These are phyloP conservation scores for Oxytropis ochrocephala DNA, from an alignment of 306 rosid species.

Conservation along the genomic window DNA sequence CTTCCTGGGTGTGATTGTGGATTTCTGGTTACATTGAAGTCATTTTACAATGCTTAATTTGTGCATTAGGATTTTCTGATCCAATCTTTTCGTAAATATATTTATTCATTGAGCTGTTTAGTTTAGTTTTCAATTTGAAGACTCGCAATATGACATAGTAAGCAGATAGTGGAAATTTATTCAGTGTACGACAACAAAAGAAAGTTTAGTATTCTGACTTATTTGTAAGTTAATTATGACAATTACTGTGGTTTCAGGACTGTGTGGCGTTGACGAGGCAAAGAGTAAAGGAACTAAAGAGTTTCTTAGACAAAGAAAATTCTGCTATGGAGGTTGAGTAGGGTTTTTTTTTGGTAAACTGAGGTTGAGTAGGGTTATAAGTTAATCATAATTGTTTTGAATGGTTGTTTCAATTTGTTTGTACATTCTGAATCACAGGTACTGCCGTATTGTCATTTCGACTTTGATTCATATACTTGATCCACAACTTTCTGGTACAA, in stretches of 20 bases:
- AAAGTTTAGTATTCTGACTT: background rate
- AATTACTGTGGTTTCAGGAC: slow-evolving; percentile 53
- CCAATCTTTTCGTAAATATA: background rate
- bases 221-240: background rate
- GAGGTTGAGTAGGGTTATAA: slow-evolving; percentile 48
- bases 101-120: background rate
- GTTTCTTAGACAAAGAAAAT: slow-evolving; percentile 50
- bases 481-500: background rate
- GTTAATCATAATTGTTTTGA: background rate
- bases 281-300: slow-evolving; percentile 64
- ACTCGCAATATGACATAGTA: background rate
- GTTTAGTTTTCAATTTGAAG: background rate
- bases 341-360: too few species aligned
- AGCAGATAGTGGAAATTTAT: background rate
- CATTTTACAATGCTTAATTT: background rate
- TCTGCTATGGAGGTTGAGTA: slow-evolving; percentile 65
- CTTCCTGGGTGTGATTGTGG: background rate
- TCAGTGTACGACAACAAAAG: background rate
- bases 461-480: background rate
- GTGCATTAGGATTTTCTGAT: background rate
- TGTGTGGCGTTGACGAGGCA: slow-evolving; percentile 72
- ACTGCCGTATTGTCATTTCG: background rate
- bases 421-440: slow-evolving; percentile 20
- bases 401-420: background rate
- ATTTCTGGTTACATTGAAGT: background rate